Percentiles rank a stretch among this genome's conserved stretches.
phyloP scores from a whole-genome alignment of 139 green algal species.

The Asterochloris sp. region DNA sequence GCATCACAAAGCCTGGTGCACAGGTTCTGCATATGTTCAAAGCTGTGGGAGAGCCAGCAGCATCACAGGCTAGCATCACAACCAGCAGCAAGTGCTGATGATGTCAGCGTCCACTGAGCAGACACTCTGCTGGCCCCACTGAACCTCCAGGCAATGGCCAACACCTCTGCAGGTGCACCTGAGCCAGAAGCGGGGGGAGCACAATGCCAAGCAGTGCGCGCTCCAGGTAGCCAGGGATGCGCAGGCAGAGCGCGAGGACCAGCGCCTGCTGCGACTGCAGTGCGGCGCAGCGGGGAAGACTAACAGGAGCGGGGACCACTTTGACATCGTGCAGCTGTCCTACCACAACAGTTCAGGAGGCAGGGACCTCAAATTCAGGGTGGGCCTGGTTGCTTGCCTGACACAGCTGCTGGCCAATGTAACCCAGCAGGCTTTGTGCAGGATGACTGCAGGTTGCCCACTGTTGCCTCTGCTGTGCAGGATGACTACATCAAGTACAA shows the following conservation, averaged over 20 bases:
- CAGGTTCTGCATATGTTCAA: too few relatives aligned
- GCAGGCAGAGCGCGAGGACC: not conserved
- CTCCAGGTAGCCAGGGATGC: not conserved
- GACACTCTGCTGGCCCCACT: not conserved
- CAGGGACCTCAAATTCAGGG: conserved; percentile 6
- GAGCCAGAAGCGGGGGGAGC: not conserved
- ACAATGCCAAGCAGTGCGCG: not conserved
- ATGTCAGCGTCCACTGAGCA: not conserved
- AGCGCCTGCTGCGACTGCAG: conserved; percentile 7
- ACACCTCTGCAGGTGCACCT: not conserved
- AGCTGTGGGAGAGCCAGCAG: not conserved
- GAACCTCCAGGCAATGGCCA: not conserved
- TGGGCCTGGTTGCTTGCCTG: not conserved
- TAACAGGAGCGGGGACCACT: conserved; percentile 14
- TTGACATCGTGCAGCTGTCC: conserved; percentile 13
- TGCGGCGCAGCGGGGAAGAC: not conserved
- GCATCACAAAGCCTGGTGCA: not conserved
- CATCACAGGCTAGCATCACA: not conserved
- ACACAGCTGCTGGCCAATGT: not conserved
- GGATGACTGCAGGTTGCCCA: not conserved
- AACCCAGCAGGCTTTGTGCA: not conserved
- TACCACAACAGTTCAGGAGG: conserved; percentile 10
- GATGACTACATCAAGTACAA: conserved; percentile 18
- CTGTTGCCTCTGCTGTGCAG: conserved; percentile 6
- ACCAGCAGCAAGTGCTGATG: not conserved